Evolutionary conservation across 305 asterid species (phyloP).

Genomic region (Fraxinus angustifolia): DNA sequence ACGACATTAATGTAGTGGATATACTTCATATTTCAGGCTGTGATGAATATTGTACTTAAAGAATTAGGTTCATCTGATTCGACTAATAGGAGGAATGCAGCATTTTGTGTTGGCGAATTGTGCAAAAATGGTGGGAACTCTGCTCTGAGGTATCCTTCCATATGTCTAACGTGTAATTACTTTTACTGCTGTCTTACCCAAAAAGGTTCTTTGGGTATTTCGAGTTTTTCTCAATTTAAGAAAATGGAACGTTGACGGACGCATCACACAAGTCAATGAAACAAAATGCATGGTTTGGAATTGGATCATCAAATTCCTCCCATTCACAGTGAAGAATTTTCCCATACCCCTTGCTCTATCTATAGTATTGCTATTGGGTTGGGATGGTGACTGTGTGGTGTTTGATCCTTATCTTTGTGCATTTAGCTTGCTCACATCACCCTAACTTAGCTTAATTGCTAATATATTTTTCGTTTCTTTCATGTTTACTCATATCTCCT

Average conservation of each 20-base stretch:
- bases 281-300: not conserved
- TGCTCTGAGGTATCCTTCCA: slow-evolving; percentile 70
- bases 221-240: not conserved
- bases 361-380: not conserved
- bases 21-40: slow-evolving; percentile 52
- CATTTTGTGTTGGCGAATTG: slow-evolving; percentile 96
- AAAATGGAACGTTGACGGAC: not conserved
- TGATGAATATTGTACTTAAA: slow-evolving; percentile 85
- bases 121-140: slow-evolving; percentile 91
- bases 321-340: not conserved
- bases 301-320: slow-evolving; percentile 10
- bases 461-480: slow-evolving; percentile 5
- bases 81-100: slow-evolving; percentile 94
- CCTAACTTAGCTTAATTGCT: not conserved
- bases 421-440: not conserved
- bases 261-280: not conserved
- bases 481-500: slow-evolving; percentile 29
- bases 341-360: not conserved
- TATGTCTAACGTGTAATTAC: slow-evolving; percentile 10
- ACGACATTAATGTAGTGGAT: slow-evolving; percentile 22
- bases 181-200: slow-evolving; percentile 5
- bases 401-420: not conserved
- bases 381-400: not conserved
- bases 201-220: not conserved
- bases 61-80: slow-evolving; percentile 80